Evolutionary conservation across 2,329 filamentous ascomycete species (phyloP), one percentile per base, ranked within the genome.

Genomic region (Rhytidhysteron rufulum): DNA sequence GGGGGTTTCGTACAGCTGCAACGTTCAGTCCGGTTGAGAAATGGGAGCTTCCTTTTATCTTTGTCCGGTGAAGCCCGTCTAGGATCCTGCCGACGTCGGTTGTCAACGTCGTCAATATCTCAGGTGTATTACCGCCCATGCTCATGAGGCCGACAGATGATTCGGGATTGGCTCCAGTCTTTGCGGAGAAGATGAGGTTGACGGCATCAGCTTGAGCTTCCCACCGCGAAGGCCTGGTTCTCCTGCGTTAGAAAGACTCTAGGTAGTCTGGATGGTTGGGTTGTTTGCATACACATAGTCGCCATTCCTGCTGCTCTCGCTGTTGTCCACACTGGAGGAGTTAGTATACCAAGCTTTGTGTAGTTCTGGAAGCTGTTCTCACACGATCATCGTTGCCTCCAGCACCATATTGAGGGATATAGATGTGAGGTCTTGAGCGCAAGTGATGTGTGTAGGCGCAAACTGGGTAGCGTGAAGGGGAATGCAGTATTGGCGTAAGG

Each of bases 301-400:
- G 64, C 94, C 93, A 72, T 98, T 98, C 66, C 93, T 83, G 75
- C 88, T 95, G 74, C 86, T 90, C 75, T 98, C 93, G 75, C 90
- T 96, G 78, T 97, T 98, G 79, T 98, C 93, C 62, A 97, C 88
- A 67, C 81, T 83, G 55, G 43, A 51, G 33, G 22, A 42, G 32
- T 20, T 43, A 62, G 47, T 63, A 52, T 43, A 38, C 34, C 39
- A 38, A 47, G 41, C 40, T 37, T 35, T 33, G 20, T 24, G 20
- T 41, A 31, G 36, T 10, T 60, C 49, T 57, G 55, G 40, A 42
- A 38, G 22, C n/a, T 31, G 39, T 41, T 50, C 66, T 18, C 63
- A 75, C 78, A 97, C 84, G 69, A 98, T 88, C 90, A 98, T 97
- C 49, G 95, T 94, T 74, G 93, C 94, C 83, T 98, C 93, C 71